phyloP scores from a whole-genome alignment of 1,284 basidiomycete genomes.

The Ustilago loliicola region DNA sequence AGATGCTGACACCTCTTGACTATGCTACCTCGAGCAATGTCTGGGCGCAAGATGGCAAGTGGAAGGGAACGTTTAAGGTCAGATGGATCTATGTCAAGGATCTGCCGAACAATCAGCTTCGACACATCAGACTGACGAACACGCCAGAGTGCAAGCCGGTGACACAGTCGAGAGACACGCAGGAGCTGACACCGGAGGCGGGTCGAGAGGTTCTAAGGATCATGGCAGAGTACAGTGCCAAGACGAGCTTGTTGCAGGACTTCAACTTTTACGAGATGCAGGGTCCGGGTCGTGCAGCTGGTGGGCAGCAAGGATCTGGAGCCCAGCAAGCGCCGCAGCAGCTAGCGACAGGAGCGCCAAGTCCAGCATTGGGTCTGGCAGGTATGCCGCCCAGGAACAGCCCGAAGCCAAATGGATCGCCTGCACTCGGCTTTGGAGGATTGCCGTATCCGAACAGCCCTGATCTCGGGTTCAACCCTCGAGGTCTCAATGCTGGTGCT shows the following conservation, averaged over 20 bases:
- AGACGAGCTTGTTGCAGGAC: slow-evolving; percentile 58
- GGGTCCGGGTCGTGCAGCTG: slow-evolving; percentile 28
- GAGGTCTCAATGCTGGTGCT: neutral
- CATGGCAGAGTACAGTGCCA: slow-evolving; percentile 56
- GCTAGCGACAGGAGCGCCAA: neutral
- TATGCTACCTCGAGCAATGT: slow-evolving; percentile 62
- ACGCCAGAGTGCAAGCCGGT: slow-evolving; percentile 66
- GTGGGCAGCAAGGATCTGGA: neutral
- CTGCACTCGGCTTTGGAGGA: slow-evolving; percentile 23
- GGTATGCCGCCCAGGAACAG: slow-evolving; percentile 29
- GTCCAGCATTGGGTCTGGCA: slow-evolving; percentile 24
- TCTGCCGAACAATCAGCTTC: slow-evolving; percentile 63
- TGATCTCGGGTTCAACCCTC: neutral
- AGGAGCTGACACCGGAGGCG: slow-evolving; percentile 63
- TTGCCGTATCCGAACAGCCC: slow-evolving; percentile 19
- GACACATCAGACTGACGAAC: slow-evolving; percentile 65
- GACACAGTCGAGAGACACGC: slow-evolving; percentile 68
- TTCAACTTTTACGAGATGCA: slow-evolving; percentile 62
- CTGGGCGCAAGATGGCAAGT: slow-evolving; percentile 69
- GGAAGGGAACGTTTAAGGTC: slow-evolving; percentile 69
- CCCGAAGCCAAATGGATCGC: slow-evolving; percentile 23
- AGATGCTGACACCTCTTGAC: slow-evolving; percentile 68
- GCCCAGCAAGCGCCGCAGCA: slow-evolving; percentile 1
- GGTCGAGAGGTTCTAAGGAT: slow-evolving; percentile 60
- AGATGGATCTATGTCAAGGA: slow-evolving; percentile 69